Conservation (phyloP, 768 basidiomycete species). For the Ramaria rubella region DNA sequence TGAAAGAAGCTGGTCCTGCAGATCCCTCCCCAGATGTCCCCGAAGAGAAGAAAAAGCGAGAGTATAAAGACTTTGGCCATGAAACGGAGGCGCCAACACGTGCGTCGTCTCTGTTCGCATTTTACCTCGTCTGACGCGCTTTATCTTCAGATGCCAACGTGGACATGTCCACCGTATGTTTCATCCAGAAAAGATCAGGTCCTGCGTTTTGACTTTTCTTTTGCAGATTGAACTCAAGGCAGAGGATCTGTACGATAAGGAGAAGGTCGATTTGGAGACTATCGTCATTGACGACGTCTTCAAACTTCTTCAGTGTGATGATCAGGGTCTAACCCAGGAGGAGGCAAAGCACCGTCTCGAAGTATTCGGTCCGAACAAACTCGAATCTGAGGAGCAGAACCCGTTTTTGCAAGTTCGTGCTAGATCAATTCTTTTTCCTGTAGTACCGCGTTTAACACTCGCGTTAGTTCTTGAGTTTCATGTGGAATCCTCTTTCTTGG, state of each 20-base stretch:
- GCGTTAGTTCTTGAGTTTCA: slow-evolving; percentile 81
- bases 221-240: slow-evolving; percentile 77
- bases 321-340: slow-evolving; percentile 64
- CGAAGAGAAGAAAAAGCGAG: slow-evolving; percentile 56
- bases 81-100: slow-evolving; percentile 62
- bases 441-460: background rate
- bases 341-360: slow-evolving; percentile 82
- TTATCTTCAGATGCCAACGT: slow-evolving; percentile 66
- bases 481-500: slow-evolving; percentile 99
- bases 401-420: slow-evolving; percentile 70
- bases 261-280: slow-evolving; percentile 98
- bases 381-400: slow-evolving; percentile 87
- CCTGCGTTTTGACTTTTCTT: slow-evolving; percentile 7
- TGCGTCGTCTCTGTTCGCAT: slow-evolving; percentile 28
- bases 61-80: slow-evolving; percentile 83
- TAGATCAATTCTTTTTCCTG: background rate
- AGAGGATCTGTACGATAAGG: slow-evolving; percentile 94
- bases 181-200: background rate
- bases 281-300: slow-evolving; percentile 96
- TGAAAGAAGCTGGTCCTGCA: slow-evolving; percentile 8
- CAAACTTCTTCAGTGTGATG: slow-evolving; percentile 86
- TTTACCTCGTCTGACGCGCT: background rate
- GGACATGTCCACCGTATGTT: slow-evolving; percentile 66
- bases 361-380: slow-evolving; percentile 94
- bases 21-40: slow-evolving; percentile 10